phyloP scores from a whole-genome alignment of 306 rosid genomes.

The Trichosanthes truncata region DNA sequence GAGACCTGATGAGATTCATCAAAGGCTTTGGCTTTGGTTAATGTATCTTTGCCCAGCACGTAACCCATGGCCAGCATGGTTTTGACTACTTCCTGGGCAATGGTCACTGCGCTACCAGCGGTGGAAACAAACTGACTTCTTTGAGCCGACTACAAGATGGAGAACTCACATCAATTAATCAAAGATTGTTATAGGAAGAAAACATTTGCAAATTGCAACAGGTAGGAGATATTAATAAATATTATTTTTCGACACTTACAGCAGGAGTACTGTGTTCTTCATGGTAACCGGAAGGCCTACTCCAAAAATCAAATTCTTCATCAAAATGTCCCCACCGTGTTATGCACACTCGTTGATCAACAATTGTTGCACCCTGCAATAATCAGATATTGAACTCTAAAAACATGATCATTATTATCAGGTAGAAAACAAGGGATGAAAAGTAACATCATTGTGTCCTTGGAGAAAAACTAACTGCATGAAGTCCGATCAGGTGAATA shows the following conservation, averaged over 20 bases:
- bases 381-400: constrained; percentile 8
- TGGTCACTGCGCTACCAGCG: constrained; percentile 62
- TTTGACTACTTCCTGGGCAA: constrained; percentile 75
- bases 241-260: constrained; percentile 24
- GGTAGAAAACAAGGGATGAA: background rate
- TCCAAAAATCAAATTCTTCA: constrained; percentile 71
- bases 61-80: constrained; percentile 79
- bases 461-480: background rate
- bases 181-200: background rate
- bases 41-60: constrained; percentile 67
- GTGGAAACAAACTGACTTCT: constrained; percentile 39
- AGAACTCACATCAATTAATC: background rate
- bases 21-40: constrained; percentile 56
- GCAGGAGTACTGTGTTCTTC: constrained; percentile 36
- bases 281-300: constrained; percentile 25
- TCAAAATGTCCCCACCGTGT: constrained; percentile 79
- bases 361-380: constrained; percentile 80
- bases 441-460: background rate
- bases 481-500: background rate
- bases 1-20: constrained; percentile 72
- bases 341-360: constrained; percentile 86
- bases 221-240: background rate
- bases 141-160: constrained; percentile 27
- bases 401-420: background rate
- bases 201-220: background rate